Base-by-base conservation (phyloP, 257 asterid genomes). In the Agastache rugosa region DNA sequence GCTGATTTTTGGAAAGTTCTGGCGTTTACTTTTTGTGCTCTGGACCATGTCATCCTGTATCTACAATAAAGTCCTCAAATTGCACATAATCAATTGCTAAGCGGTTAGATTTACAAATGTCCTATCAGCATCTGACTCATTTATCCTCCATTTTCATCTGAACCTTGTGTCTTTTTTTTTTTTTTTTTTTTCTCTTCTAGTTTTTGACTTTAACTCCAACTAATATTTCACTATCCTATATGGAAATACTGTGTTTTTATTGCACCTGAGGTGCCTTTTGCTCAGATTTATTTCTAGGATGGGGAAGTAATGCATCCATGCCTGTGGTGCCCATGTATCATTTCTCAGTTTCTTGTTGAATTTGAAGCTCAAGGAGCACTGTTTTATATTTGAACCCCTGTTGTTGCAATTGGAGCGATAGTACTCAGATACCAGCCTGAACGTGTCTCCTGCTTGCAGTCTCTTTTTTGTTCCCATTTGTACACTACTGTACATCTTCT, bases 231-330 rank as follows among this genome's bases (percentile, higher is more conserved):
- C 27, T 37, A 51, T 15, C 34, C 17, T 54, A 44, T 60, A 37
- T 54, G 41, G 37, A 34, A 53, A 53, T 37, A 6, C 19, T 69
- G 35, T 51, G 51, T 29, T 50, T 20, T 50, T 20, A 11, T 53
- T 53, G 41, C 65, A 54, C 63, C 56, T 42, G 27, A 50, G n/a
- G 45, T 29, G 29, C 39, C 73, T 67, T 35, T 69, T 50, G 62
- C 48, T 20, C 74, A 12, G n/a, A 37, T 70, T 19, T 47, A 8
- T 50, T 22, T 65, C 39, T 19, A 11, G 5, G 22, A 44, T 25
- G 11, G 8, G 11, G 27, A 20, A 7, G 20, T 60, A 14, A 44
- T 25, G 27, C 19, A 27, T 29, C 27, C 48, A 0, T 31, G 16
- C 16, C 27, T 6, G 41, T 61, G 29, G 58, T 17, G 5, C 17